Evolutionary conservation across 371 early-diverging fungal species (phyloP).

Genomic region (Catenaria anguillulae): DNA sequence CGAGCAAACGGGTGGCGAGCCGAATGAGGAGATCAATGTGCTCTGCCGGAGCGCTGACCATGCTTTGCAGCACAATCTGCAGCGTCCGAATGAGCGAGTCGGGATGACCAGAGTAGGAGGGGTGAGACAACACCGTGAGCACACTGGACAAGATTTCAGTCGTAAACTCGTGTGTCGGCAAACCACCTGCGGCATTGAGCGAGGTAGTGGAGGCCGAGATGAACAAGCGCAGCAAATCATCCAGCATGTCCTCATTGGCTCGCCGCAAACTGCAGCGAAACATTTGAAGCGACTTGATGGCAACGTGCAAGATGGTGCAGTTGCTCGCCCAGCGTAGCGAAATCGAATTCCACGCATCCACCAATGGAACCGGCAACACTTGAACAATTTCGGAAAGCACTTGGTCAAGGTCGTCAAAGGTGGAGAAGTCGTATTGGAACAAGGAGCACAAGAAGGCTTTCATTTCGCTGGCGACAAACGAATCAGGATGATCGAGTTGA

Average conservation of each 20-base stretch:
- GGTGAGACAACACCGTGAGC: background rate
- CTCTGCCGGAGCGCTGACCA: background rate
- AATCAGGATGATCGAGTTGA: background rate
- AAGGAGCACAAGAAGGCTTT: background rate
- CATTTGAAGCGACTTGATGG: background rate
- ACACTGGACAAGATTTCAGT: background rate
- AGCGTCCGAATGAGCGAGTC: background rate
- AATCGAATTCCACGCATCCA: conserved; percentile 1
- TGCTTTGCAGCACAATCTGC: background rate
- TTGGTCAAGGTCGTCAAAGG: background rate
- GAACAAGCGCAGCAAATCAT: background rate
- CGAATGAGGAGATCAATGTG: background rate
- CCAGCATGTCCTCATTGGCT: background rate
- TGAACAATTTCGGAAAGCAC: background rate
- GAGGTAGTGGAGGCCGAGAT: background rate
- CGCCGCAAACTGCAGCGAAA: background rate
- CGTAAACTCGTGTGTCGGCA: background rate
- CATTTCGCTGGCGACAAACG: background rate
- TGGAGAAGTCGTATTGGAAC: background rate
- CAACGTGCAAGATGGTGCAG: conserved; percentile 4
- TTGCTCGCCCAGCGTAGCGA: conserved; percentile 1
- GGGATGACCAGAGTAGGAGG: background rate
- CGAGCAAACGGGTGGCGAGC: background rate
- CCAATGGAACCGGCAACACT: background rate
- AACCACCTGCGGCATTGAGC: background rate